phyloP scores from a whole-genome alignment of 306 rosid genomes.

The Biancaea sappan region DNA sequence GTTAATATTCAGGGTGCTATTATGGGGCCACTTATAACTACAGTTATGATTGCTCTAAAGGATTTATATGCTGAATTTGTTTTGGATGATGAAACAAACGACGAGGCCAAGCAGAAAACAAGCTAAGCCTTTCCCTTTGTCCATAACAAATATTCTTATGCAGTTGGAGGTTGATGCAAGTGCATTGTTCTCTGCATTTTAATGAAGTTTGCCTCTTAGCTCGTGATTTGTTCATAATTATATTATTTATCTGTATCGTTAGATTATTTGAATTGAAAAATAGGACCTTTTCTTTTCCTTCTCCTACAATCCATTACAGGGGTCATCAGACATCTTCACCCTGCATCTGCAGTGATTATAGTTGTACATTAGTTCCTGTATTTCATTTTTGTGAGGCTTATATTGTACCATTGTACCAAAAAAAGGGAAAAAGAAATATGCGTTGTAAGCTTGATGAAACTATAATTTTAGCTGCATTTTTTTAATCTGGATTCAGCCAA shows the following conservation, averaged over 20 bases:
- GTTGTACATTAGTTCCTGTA: constrained; percentile 36
- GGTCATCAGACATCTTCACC: constrained; percentile 41
- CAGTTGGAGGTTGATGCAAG: constrained; percentile 37
- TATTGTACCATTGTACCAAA: constrained; percentile 35
- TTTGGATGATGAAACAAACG: constrained; percentile 57
- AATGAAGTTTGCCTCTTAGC: constrained; percentile 31
- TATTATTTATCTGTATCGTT: constrained; percentile 31
- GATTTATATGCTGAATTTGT: constrained; percentile 93
- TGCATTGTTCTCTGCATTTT: constrained; percentile 39
- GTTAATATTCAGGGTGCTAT: constrained; percentile 75
- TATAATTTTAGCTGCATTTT: neutral
- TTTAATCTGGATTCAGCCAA: neutral
- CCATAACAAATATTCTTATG: constrained; percentile 32
- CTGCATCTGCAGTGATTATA: constrained; percentile 36
- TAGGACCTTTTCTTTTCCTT: constrained; percentile 18
- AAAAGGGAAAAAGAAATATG: neutral
- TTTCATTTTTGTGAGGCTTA: constrained; percentile 26
- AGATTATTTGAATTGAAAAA: constrained; percentile 9
- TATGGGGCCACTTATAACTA: constrained; percentile 96
- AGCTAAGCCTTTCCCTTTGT: constrained; percentile 35
- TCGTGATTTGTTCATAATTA: constrained; percentile 31
- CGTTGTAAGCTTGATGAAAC: neutral
- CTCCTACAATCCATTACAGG: constrained; percentile 22
- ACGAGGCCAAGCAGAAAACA: constrained; percentile 45
- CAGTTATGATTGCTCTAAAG: constrained; percentile 89